Evolutionary conservation across 768 basidiomycete genomes (phyloP).

Genomic region (Boletus fagicola): DNA sequence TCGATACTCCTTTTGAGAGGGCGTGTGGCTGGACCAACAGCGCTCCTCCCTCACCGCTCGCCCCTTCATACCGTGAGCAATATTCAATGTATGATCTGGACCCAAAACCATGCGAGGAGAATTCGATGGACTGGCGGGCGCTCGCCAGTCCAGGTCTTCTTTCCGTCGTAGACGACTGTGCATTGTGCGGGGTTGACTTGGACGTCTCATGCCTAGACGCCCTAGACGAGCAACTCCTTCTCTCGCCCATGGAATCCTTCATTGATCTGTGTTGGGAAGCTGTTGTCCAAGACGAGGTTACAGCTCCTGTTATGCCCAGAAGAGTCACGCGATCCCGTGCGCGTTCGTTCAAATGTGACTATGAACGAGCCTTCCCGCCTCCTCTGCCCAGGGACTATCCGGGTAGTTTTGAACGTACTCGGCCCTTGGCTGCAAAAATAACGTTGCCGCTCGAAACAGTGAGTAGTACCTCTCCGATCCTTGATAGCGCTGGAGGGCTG

Average conservation of each 20-base stretch:
- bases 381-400: conserved; percentile 5
- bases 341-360: conserved; percentile 19
- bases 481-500: not conserved
- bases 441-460: conserved; percentile 18
- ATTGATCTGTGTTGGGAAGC: conserved; percentile 40
- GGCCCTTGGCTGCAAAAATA: conserved; percentile 20
- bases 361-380: not conserved
- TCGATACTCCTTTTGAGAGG: conserved; percentile 13
- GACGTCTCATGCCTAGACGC: conserved; percentile 36
- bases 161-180: conserved; percentile 22
- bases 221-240: conserved; percentile 41
- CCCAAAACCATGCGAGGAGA: conserved; percentile 5
- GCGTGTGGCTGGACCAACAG: conserved; percentile 23
- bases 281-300: conserved; percentile 32
- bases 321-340: conserved; percentile 3
- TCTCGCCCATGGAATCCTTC: conserved; percentile 39
- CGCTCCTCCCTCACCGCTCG: conserved; percentile 15
- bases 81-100: conserved; percentile 8
- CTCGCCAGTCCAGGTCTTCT: conserved; percentile 7
- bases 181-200: conserved; percentile 33
- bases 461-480: conserved; percentile 3
- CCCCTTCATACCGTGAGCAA: conserved; percentile 2
- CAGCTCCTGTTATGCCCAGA: not conserved
- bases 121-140: not conserved
- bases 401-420: conserved; percentile 9